phyloP scores from a whole-genome alignment of 306 rosid genomes.

The Mimosa pudica region DNA sequence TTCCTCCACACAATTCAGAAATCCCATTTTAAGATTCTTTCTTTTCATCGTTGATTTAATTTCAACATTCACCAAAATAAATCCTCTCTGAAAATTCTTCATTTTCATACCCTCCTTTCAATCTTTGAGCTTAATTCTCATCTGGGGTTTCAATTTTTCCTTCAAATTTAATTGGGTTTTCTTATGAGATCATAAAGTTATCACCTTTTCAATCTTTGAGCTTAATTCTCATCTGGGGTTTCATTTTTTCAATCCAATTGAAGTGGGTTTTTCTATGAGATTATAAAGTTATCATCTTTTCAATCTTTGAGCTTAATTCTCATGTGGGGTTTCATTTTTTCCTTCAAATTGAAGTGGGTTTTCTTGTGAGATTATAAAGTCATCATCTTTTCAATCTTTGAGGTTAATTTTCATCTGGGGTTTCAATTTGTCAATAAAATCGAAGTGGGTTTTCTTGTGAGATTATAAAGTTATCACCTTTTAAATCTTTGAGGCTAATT shows the following conservation, averaged over 20 bases:
- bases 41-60: conserved; percentile 8
- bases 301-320: too few relatives aligned
- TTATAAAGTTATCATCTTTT: conserved; percentile 68
- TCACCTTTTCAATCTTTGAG: conserved; percentile 61
- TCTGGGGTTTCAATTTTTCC: conserved; percentile 21
- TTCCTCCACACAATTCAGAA: too few relatives aligned
- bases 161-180: neutral
- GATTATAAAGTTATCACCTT: conserved; percentile 63
- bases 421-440: too few relatives aligned
- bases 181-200: conserved; percentile 36
- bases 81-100: conserved; percentile 21
- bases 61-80: conserved; percentile 20
- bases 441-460: conserved; percentile 17
- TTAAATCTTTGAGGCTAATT: conserved; percentile 21
- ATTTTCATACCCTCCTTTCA: neutral
- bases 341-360: neutral
- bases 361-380: conserved; percentile 27
- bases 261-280: conserved; percentile 27
- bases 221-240: conserved; percentile 31
- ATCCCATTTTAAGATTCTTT: neutral
- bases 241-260: neutral
- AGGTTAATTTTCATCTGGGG: too few relatives aligned
- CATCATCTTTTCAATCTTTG: conserved; percentile 61
- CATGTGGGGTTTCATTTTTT: too few relatives aligned
- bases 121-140: conserved; percentile 20